phyloP scores from a whole-genome alignment of 805 yeast genomes.

The Nadsonia fulvescens region DNA sequence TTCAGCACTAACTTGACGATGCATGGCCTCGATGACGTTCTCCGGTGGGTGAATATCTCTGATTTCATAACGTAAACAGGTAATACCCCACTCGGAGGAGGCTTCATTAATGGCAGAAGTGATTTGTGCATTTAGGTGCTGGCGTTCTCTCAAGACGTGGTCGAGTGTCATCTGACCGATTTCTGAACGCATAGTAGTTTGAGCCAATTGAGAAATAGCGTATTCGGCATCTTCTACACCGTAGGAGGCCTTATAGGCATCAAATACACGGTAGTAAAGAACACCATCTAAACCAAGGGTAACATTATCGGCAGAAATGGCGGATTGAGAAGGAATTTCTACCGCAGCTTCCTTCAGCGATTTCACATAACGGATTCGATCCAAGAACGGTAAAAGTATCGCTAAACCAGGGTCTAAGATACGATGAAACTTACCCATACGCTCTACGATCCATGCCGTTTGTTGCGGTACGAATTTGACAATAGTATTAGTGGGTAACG shows the following conservation, averaged over 20 bases:
- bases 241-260: conserved; percentile 71
- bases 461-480: conserved; percentile 76
- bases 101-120: conserved; percentile 72
- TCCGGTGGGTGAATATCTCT: conserved; percentile 78
- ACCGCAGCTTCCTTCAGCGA: conserved; percentile 70
- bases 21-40: conserved; percentile 79
- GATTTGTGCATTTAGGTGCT: conserved; percentile 50
- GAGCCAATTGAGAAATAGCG: conserved; percentile 73
- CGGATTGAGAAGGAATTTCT: conserved; percentile 69
- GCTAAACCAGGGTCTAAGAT: conserved; percentile 65
- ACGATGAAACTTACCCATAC: conserved; percentile 67
- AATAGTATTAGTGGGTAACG: conserved; percentile 58
- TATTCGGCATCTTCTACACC: conserved; percentile 81
- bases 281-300: conserved; percentile 75
- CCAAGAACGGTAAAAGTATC: conserved; percentile 51
- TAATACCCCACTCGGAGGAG: conserved; percentile 70
- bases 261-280: conserved; percentile 55
- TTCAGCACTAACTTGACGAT: conserved; percentile 76
- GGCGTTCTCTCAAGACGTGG: conserved; percentile 62
- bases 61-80: conserved; percentile 70
- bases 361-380: conserved; percentile 65
- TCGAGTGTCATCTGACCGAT: conserved; percentile 72
- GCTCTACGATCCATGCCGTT: conserved; percentile 77
- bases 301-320: conserved; percentile 75
- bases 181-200: conserved; percentile 80